phyloP scores from a whole-genome alignment of 1,284 basidiomycete species.

The Leccinum subrobustum region DNA sequence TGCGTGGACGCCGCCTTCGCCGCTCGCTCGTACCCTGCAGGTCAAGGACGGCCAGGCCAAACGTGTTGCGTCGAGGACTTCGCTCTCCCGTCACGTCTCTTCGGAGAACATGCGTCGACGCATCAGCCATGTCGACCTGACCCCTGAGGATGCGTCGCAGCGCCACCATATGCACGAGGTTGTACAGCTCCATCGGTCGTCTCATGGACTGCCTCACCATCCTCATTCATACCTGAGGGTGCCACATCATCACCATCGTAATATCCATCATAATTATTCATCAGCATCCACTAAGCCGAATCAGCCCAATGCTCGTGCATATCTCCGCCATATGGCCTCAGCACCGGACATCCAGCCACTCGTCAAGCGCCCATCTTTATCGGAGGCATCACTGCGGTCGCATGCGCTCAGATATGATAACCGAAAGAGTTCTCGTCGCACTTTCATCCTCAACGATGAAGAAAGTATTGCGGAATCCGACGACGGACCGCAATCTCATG shows the following conservation, averaged over 20 bases:
- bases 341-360: conserved; percentile 49
- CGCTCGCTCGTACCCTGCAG: conserved; percentile 25
- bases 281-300: conserved; percentile 26
- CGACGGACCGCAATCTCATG: conserved; percentile 11
- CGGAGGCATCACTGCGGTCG: conserved; percentile 27
- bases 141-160: conserved; percentile 10
- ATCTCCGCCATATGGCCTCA: conserved; percentile 70
- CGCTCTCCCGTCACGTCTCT: conserved; percentile 22
- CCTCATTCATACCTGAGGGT: conserved; percentile 30
- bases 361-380: conserved; percentile 33
- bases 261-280: conserved; percentile 23
- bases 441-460: conserved; percentile 29
- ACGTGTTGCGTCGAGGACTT: conserved; percentile 21
- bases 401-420: conserved; percentile 12
- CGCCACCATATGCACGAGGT: conserved; percentile 11
- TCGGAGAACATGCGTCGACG: conserved; percentile 22
- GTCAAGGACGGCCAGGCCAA: conserved; percentile 17
- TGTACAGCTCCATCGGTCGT: conserved; percentile 20
- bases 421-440: conserved; percentile 16
- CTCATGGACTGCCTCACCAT: conserved; percentile 29
- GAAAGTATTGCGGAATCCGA: conserved; percentile 26
- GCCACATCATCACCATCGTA: conserved; percentile 21
- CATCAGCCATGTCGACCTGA: conserved; percentile 9
- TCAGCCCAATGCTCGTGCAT: conserved; percentile 46
- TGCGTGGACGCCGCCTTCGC: conserved; percentile 35